Percentiles rank a stretch among this genome's conserved stretches.
Evolutionary conservation across 495 filamentous ascomycete species (phyloP).

Genomic region (Hyaloscypha hepaticicola): DNA sequence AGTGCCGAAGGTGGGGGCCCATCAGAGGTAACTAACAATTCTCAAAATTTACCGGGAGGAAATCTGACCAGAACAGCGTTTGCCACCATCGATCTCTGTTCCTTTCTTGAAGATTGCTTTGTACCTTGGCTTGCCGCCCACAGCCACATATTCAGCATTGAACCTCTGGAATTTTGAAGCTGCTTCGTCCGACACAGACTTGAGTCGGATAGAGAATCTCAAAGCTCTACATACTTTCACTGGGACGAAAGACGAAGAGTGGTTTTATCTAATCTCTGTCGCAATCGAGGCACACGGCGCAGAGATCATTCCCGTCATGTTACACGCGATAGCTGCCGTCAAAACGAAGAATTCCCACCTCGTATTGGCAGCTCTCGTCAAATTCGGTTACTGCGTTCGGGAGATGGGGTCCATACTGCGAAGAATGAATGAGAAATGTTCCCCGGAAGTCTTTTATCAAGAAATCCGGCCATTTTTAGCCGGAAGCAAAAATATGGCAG

Average conservation of each 20-base stretch:
- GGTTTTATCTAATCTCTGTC: conserved; percentile 35
- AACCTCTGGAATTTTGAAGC: conserved; percentile 34
- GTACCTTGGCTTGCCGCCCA: conserved; percentile 30
- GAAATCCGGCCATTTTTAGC: conserved; percentile 33
- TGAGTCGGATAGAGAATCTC: conserved; percentile 24
- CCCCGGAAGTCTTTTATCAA: conserved; percentile 32
- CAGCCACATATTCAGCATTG: conserved; percentile 34
- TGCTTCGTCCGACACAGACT: not conserved
- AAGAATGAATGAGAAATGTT: conserved; percentile 33
- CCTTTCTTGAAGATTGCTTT: conserved; percentile 29
- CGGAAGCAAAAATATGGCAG: conserved; percentile 33
- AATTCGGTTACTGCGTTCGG: conserved; percentile 19
- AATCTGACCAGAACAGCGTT: conserved; percentile 16
- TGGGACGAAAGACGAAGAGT: conserved; percentile 32
- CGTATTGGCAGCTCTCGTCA: conserved; percentile 15
- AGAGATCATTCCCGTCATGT: conserved; percentile 26
- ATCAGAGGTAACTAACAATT: conserved; percentile 26
- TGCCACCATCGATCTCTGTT: conserved; percentile 30
- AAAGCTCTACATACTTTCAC: conserved; percentile 30
- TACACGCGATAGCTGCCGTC: conserved; percentile 27
- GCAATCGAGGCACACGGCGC: conserved; percentile 33
- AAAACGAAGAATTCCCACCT: conserved; percentile 11
- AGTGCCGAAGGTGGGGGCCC: conserved; percentile 21
- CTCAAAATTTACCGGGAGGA: not conserved
- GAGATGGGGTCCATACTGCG: conserved; percentile 26